A percentile compares a stretch with the other conserved stretches of the same genome.
These are phyloP conservation scores for Terfezia boudieri DNA, from an alignment of 495 filamentous ascomycete species.

Conservation along the genomic window DNA sequence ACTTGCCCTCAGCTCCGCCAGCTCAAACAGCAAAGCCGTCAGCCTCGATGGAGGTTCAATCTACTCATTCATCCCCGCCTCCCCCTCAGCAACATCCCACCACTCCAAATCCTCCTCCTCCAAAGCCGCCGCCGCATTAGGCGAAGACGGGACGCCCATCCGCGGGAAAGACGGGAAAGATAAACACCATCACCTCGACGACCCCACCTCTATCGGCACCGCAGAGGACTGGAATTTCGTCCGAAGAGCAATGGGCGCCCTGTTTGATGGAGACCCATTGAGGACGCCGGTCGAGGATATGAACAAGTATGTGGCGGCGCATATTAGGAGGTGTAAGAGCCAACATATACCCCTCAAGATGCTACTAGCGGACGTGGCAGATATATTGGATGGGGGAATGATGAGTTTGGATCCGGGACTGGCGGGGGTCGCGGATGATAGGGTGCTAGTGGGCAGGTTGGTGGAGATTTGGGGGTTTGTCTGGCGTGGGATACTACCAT, in stretches of 20 bases:
- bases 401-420: slow-evolving; percentile 63
- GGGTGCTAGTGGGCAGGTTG: slow-evolving; percentile 50
- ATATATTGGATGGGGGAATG: slow-evolving; percentile 65
- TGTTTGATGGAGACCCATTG: slow-evolving; percentile 85
- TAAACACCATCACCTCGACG: slow-evolving; percentile 20
- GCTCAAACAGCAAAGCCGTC: slow-evolving; percentile 67
- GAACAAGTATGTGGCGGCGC: slow-evolving; percentile 63
- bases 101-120: slow-evolving; percentile 37
- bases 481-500: slow-evolving; percentile 74
- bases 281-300: slow-evolving; percentile 82
- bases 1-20: slow-evolving; percentile 63
- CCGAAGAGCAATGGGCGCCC: slow-evolving; percentile 68
- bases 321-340: slow-evolving; percentile 44
- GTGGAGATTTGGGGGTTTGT: slow-evolving; percentile 87
- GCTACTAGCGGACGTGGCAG: slow-evolving; percentile 58
- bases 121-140: slow-evolving; percentile 41
- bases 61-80: slow-evolving; percentile 47
- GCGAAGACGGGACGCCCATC: slow-evolving; percentile 19
- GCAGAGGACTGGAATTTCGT: slow-evolving; percentile 88
- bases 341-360: slow-evolving; percentile 23
- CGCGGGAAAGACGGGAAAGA: slow-evolving; percentile 1
- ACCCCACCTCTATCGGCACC: slow-evolving; percentile 38
- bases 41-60: slow-evolving; percentile 58
- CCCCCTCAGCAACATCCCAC: slow-evolving; percentile 46
- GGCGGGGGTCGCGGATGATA: slow-evolving; percentile 53